A percentile compares a stretch with the other conserved stretches of the same genome.
These are phyloP conservation scores for Kwoniella sp. DNA, from an alignment of 768 basidiomycete genomes.

Conservation along the genomic window DNA sequence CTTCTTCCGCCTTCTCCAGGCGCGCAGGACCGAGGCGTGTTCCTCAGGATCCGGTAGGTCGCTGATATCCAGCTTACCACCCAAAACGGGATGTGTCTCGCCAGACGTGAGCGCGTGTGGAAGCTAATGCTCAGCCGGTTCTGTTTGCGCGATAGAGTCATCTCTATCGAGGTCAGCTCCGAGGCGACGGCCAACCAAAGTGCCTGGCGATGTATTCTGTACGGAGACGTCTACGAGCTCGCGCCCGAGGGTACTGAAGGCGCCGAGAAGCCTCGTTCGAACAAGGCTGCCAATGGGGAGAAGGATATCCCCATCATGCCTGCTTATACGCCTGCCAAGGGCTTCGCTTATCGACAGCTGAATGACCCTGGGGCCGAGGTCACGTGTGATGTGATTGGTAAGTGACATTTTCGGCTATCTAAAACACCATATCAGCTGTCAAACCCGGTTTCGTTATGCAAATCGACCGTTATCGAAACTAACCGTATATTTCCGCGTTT, in stretches of 20 bases:
- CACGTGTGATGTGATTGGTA: constrained; percentile 47
- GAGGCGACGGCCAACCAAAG: constrained; percentile 8
- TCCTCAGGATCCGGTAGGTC: constrained; percentile 47
- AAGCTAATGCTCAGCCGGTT: too few relatives aligned
- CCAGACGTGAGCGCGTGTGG: not conserved
- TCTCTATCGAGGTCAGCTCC: constrained; percentile 33
- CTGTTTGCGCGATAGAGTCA: constrained; percentile 18
- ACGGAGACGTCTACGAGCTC: constrained; percentile 49
- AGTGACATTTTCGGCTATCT: too few relatives aligned
- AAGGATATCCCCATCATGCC: constrained; percentile 14
- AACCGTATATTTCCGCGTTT: not conserved
- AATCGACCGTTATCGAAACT: too few relatives aligned
- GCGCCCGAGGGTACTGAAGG: constrained; percentile 9
- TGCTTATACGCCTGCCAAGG: constrained; percentile 27
- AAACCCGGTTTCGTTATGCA: not conserved
- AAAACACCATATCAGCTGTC: not conserved
- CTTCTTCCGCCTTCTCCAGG: constrained; percentile 31
- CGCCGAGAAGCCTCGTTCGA: constrained; percentile 2
- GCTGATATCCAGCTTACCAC: too few relatives aligned
- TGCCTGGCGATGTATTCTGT: constrained; percentile 36
- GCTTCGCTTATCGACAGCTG: constrained; percentile 37
- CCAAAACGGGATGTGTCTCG: not conserved
- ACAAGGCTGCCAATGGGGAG: constrained; percentile 4
- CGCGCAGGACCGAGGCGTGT: constrained; percentile 33
- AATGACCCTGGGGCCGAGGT: constrained; percentile 42